Conservation (phyloP, 2,329 filamentous ascomycete genomes). For the Sphaerulina musiva region DNA sequence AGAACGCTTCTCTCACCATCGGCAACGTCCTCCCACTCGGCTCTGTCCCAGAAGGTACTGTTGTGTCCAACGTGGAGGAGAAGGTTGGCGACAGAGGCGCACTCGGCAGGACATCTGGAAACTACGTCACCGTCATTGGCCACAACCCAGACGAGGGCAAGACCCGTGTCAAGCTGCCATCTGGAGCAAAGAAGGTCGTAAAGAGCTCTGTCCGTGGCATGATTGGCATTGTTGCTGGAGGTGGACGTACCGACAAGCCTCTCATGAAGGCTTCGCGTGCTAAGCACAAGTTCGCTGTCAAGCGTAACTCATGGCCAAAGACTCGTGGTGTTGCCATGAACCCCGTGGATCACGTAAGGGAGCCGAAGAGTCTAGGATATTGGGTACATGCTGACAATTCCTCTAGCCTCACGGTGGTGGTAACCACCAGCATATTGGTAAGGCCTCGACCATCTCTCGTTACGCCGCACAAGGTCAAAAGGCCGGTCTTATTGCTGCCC, state of each 20-base stretch:
- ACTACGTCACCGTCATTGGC: conserved; percentile 97
- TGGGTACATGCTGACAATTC: conserved; percentile 26
- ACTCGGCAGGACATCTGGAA: conserved; percentile 93
- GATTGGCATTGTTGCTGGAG: conserved; percentile 99
- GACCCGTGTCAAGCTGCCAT: conserved; percentile 99
- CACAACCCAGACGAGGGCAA: conserved; percentile 99
- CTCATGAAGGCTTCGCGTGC: conserved; percentile 98
- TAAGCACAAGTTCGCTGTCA: conserved; percentile 99
- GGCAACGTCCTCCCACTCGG: conserved; percentile 94
- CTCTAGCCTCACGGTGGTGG: conserved; percentile 55
- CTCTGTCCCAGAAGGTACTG: conserved; percentile 97
- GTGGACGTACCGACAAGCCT: conserved; percentile 99
- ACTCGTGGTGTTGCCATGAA: conserved; percentile 99
- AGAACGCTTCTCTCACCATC: conserved; percentile 94
- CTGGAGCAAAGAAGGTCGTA: conserved; percentile 98
- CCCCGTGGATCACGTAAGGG: conserved; percentile 84
- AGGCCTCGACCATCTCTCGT: conserved; percentile 98
- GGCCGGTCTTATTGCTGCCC: conserved; percentile 99
- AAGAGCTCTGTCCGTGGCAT: conserved; percentile 89
- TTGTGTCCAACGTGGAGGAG: conserved; percentile 98
- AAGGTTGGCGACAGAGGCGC: conserved; percentile 95
- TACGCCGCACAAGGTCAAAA: conserved; percentile 98
- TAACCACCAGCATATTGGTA: conserved; percentile 99
- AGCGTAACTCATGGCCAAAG: conserved; percentile 99
- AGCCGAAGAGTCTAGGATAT: not conserved